Percentiles rank a stretch among this genome's conserved stretches.
Conservation (phyloP, 345 rosid genomes). For the Cardamine resedifolia region DNA sequence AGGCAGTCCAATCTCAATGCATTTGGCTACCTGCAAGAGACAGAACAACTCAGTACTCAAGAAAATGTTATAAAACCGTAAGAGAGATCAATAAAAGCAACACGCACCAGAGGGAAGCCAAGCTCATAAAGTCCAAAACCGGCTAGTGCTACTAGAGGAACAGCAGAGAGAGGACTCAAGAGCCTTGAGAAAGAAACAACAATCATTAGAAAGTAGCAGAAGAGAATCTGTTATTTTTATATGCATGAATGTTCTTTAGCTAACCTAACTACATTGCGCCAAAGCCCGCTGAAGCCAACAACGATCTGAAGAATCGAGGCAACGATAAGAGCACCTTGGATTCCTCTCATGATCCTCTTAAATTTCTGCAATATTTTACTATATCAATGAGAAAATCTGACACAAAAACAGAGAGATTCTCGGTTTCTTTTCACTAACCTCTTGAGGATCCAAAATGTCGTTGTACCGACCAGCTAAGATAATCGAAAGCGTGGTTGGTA, state of each 20-base stretch:
- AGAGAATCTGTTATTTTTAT: background rate
- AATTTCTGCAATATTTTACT: constrained; percentile 57
- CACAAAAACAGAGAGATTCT: background rate
- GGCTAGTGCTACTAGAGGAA: constrained; percentile 82
- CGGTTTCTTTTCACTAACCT: constrained; percentile 51
- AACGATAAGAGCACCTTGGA: constrained; percentile 89
- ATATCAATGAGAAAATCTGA: constrained; percentile 2
- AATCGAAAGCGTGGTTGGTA: constrained; percentile 82
- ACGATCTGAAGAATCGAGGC: constrained; percentile 94
- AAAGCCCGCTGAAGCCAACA: constrained; percentile 93
- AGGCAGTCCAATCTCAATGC: constrained; percentile 93
- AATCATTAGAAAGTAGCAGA: background rate
- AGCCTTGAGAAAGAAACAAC: constrained; percentile 48
- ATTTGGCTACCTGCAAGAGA: constrained; percentile 69
- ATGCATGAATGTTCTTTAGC: constrained; percentile 8
- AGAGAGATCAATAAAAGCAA: background rate
- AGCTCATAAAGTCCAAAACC: constrained; percentile 94
- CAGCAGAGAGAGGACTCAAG: constrained; percentile 86
- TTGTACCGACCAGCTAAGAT: constrained; percentile 83
- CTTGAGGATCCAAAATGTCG: constrained; percentile 73
- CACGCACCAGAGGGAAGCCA: constrained; percentile 86
- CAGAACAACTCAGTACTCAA: constrained; percentile 14
- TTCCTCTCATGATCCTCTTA: constrained; percentile 84
- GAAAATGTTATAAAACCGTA: background rate
- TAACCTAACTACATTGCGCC: constrained; percentile 96